Evolutionary conservation across 2,329 filamentous ascomycete species (phyloP).

Genomic region (Curvularia sp.): DNA sequence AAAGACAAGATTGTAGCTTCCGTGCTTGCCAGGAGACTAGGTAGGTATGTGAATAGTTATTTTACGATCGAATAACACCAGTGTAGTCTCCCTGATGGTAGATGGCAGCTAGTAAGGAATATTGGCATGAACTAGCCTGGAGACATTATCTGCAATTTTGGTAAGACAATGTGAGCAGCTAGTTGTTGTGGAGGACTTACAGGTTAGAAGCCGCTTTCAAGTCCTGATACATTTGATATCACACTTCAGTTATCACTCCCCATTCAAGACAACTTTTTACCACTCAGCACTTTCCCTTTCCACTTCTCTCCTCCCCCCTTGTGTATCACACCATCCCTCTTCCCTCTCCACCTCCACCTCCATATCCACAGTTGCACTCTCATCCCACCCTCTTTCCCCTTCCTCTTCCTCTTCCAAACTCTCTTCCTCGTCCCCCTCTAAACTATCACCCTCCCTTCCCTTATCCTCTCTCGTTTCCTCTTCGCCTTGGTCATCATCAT

Average conservation of each 20-base stretch:
- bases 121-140: background rate
- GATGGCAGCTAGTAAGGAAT: background rate
- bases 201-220: too few relatives aligned
- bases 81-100: background rate
- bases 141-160: background rate
- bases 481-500: background rate
- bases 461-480: background rate
- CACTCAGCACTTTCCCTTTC: too few relatives aligned
- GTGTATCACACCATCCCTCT: too few relatives aligned
- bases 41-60: background rate
- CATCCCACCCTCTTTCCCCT: background rate
- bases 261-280: too few relatives aligned
- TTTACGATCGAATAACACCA: background rate
- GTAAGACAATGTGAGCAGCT: background rate
- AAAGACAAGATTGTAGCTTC: too few relatives aligned
- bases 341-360: background rate
- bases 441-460: too few relatives aligned
- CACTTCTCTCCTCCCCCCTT: too few relatives aligned
- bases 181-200: background rate
- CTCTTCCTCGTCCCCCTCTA: background rate
- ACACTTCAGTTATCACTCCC: too few relatives aligned
- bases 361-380: background rate
- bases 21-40: too few relatives aligned
- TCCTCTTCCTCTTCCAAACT: background rate
- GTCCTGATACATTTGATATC: too few relatives aligned